These are phyloP conservation scores for Ramaria sp. DNA, from an alignment of 768 basidiomycete species.

Conservation along the genomic window DNA sequence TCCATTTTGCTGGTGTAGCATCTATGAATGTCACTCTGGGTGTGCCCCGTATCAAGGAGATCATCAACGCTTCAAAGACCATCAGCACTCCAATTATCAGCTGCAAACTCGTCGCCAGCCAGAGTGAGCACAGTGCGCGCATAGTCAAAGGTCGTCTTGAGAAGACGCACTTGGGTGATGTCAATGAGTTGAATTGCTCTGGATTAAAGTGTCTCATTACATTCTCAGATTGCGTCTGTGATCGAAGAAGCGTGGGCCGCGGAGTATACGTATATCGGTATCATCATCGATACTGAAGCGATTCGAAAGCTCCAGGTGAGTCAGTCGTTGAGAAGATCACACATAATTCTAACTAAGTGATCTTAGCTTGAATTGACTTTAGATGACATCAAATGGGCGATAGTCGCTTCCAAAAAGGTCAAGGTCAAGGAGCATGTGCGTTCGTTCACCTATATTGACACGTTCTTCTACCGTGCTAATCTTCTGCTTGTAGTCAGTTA, in stretches of 20 bases:
- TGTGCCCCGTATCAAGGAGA: slow-evolving; percentile 99
- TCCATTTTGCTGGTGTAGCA: slow-evolving; percentile 99
- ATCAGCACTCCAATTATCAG: slow-evolving; percentile 99
- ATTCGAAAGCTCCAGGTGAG: slow-evolving; percentile 80
- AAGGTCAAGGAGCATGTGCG: slow-evolving; percentile 82
- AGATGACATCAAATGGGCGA: slow-evolving; percentile 89
- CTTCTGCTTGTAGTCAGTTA: slow-evolving; percentile 47
- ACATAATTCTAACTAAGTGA: not conserved
- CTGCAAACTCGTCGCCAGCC: slow-evolving; percentile 76
- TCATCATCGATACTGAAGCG: slow-evolving; percentile 83
- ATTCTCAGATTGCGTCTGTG: slow-evolving; percentile 68
- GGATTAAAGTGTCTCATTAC: not conserved
- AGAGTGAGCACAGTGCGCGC: slow-evolving; percentile 89
- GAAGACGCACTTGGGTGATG: slow-evolving; percentile 90
- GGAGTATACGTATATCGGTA: slow-evolving; percentile 84
- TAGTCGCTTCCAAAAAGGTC: slow-evolving; percentile 76
- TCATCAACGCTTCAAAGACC: slow-evolving; percentile 96
- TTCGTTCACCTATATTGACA: not conserved
- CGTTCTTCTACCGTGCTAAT: not conserved
- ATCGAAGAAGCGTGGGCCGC: slow-evolving; percentile 95
- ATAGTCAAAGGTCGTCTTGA: slow-evolving; percentile 96
- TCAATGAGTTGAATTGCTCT: slow-evolving; percentile 26
- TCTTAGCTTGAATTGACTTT: slow-evolving; percentile 80
- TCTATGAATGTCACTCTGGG: slow-evolving; percentile 99
- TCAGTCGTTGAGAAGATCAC: not conserved